Conservation (phyloP, 768 basidiomycete genomes). For the Paxillus involutus region DNA sequence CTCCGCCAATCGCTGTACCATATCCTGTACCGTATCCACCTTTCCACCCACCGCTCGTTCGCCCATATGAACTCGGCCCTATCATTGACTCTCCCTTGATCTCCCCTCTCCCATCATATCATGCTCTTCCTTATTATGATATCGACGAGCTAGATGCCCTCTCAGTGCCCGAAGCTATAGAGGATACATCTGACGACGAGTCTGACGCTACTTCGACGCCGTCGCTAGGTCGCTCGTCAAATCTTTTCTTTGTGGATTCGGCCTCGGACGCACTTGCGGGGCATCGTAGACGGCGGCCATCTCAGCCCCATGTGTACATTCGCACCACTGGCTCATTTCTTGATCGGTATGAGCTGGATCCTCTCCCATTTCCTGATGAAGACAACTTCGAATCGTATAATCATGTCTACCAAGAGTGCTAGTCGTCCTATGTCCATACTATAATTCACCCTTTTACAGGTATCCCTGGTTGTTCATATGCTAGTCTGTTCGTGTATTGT, state of each 20-base stretch:
- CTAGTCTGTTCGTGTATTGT: slow-evolving; percentile 30
- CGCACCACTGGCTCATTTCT: slow-evolving; percentile 58
- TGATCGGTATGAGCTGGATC: slow-evolving; percentile 67
- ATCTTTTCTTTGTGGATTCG: slow-evolving; percentile 51
- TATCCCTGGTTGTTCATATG: slow-evolving; percentile 26
- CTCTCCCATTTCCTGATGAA: slow-evolving; percentile 66
- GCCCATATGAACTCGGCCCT: slow-evolving; percentile 50
- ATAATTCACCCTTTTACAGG: slow-evolving; percentile 24
- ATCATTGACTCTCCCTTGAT: slow-evolving; percentile 41
- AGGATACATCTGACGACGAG: slow-evolving; percentile 85
- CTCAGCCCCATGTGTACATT: slow-evolving; percentile 60
- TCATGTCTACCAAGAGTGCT: slow-evolving; percentile 64
- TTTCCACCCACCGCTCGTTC: slow-evolving; percentile 57
- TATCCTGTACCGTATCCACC: slow-evolving; percentile 71
- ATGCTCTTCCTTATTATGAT: slow-evolving; percentile 64
- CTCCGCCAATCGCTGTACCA: slow-evolving; percentile 46
- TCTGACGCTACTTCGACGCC: slow-evolving; percentile 70
- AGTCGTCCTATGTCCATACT: slow-evolving; percentile 36
- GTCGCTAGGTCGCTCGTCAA: slow-evolving; percentile 57
- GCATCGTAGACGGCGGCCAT: slow-evolving; percentile 49
- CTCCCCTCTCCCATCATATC: slow-evolving; percentile 37
- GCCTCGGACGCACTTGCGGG: slow-evolving; percentile 49
- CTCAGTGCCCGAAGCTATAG: slow-evolving; percentile 77
- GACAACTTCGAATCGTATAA: slow-evolving; percentile 48
- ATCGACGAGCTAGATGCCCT: slow-evolving; percentile 66